Evolutionary conservation across 2,329 filamentous ascomycete species (phyloP).

Genomic region (Colletotrichum brevisporum): DNA sequence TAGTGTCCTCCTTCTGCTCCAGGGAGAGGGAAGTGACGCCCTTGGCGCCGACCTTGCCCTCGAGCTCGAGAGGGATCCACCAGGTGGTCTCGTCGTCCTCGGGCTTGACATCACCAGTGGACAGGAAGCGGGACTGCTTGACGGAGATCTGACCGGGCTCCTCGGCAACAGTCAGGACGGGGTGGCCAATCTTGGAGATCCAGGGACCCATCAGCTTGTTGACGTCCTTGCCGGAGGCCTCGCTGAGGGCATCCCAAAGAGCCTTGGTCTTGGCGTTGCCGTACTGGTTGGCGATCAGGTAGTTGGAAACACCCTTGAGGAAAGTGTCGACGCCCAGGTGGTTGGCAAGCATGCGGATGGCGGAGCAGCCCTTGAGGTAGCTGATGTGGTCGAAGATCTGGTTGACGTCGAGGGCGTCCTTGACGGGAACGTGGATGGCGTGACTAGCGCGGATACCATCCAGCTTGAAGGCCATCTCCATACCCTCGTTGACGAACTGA

Average conservation of each 20-base stretch:
- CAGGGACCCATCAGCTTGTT: constrained; percentile 91
- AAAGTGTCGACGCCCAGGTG: constrained; percentile 92
- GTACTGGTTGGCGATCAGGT: constrained; percentile 90
- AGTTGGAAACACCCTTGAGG: constrained; percentile 89
- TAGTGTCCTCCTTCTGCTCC: constrained; percentile 81
- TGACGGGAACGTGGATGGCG: constrained; percentile 95
- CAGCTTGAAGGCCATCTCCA: constrained; percentile 91
- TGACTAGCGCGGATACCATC: constrained; percentile 94
- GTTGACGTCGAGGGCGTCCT: constrained; percentile 91
- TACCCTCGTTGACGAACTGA: constrained; percentile 95
- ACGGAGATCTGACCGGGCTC: constrained; percentile 85
- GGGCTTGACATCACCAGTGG: constrained; percentile 89
- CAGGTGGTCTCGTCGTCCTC: constrained; percentile 93
- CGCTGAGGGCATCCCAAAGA: constrained; percentile 88
- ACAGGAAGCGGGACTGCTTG: constrained; percentile 90
- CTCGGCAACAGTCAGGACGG: constrained; percentile 88
- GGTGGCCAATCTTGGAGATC: constrained; percentile 97
- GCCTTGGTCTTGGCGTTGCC: constrained; percentile 92
- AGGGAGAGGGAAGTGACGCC: constrained; percentile 77
- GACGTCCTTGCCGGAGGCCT: constrained; percentile 90
- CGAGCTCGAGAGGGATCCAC: constrained; percentile 94
- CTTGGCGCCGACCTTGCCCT: constrained; percentile 77
- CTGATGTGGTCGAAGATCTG: constrained; percentile 98
- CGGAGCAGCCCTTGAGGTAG: constrained; percentile 96
- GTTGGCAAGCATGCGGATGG: constrained; percentile 95